Percentiles rank a stretch among this genome's conserved stretches.
These are phyloP conservation scores for Aspergillus bombycis DNA, from an alignment of 2,329 filamentous ascomycete species.

Conservation along the genomic window DNA sequence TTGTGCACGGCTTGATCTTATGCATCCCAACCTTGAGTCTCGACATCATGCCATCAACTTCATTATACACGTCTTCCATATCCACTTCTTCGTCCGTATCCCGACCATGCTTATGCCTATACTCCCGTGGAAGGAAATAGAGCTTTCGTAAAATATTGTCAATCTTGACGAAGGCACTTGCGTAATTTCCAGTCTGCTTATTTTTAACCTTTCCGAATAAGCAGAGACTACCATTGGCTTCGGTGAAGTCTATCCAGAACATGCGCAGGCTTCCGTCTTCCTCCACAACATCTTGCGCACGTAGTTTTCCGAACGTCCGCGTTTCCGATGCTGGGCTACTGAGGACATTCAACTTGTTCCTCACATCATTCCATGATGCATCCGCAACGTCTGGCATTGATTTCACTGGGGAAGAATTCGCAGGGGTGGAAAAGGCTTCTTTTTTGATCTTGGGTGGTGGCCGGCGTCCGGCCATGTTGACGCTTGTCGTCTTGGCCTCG, in stretches of 20 bases:
- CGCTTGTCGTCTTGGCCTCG: constrained; percentile 66
- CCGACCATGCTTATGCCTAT: constrained; percentile 60
- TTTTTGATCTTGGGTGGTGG: constrained; percentile 76
- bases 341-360: constrained; percentile 81
- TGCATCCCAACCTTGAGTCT: constrained; percentile 83
- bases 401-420: constrained; percentile 74
- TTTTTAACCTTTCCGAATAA: constrained; percentile 96
- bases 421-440: constrained; percentile 68
- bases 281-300: constrained; percentile 83
- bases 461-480: constrained; percentile 83
- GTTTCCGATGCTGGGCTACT: constrained; percentile 70
- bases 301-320: constrained; percentile 73
- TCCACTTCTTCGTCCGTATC: constrained; percentile 77
- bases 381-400: constrained; percentile 66
- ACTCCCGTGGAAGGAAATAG: constrained; percentile 83
- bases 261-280: constrained; percentile 88
- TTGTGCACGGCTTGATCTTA: constrained; percentile 86
- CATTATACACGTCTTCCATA: constrained; percentile 87
- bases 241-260: constrained; percentile 97
- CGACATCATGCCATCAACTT: constrained; percentile 87
- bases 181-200: constrained; percentile 75
- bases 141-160: constrained; percentile 93
- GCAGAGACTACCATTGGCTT: constrained; percentile 87
- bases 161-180: constrained; percentile 93
- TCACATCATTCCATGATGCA: constrained; percentile 86